Evolutionary conservation across 2,329 filamentous ascomycete species (phyloP), one percentile per base, ranked within the genome.

Genomic region (Aspergillus pseudoglaucus): DNA sequence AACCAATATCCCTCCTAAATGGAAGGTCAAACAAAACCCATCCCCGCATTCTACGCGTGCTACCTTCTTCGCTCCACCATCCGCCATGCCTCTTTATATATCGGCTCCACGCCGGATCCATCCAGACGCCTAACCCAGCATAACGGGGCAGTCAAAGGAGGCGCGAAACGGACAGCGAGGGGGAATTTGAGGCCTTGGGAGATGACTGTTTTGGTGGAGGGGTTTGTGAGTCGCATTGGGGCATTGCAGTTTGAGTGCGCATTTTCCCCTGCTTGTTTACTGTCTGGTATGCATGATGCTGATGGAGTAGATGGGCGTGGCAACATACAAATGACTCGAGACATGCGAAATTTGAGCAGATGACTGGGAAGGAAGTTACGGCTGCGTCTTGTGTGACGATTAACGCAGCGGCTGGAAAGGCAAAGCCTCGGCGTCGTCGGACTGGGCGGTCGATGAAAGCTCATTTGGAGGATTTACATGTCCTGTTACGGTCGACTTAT

Each of bases 161-260:
- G 93, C 32, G 93, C 93, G 25, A 81, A 76, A 25, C 79, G 84
- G 42, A 98, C 93, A 0, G 80, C 85, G 9, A 78, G 80, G 45
- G 69, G 74, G 42, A 82, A 70, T 3, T 70, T 90, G 52, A 79
- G 88, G 38, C 93, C 93, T 0, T 97, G 93, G 90, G 87, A 95
- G 63, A 94, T 95, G 86, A 80, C 88, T 2, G 83, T 82, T 37
- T 75, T 96, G 5, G 86, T 97, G 1, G 87, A 87, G 6, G 91
- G 91, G 0, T 98, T 98, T 55, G 89, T 88, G 0, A 91, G 87
- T 56, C 85, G 85, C 60, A 82, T 91, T 32, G 89, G 88, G 0
- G 93, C 93, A 1, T 71, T 98, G 53, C 91, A 97, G 62, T 97
- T 98, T 63, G 91, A 97, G 86, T 93, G 76, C 64, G 82, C 75